Evolutionary conservation across 2,329 filamentous ascomycete genomes (phyloP).

Genomic region (Colletotrichum kahawae): DNA sequence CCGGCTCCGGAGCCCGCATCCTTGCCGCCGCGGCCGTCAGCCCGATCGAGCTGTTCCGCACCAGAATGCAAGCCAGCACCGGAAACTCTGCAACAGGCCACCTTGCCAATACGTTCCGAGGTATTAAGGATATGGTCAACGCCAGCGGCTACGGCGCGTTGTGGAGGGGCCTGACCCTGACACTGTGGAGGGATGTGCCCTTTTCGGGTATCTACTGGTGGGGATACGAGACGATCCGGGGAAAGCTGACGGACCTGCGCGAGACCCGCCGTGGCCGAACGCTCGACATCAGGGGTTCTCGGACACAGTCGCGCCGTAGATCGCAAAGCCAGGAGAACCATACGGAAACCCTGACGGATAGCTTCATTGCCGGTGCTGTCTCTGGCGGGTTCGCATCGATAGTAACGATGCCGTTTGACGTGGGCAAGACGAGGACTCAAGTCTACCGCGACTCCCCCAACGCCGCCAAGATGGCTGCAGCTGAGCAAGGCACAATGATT

Average conservation of each 20-base stretch:
- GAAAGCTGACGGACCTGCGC: constrained; percentile 72
- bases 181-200: constrained; percentile 94
- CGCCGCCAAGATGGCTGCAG: constrained; percentile 47
- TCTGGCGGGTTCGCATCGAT: constrained; percentile 88
- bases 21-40: constrained; percentile 83
- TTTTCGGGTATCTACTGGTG: constrained; percentile 99
- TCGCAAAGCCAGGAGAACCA: constrained; percentile 74
- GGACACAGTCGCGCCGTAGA: constrained; percentile 51
- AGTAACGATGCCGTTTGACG: constrained; percentile 93
- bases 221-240: constrained; percentile 88
- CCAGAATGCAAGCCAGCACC: constrained; percentile 82
- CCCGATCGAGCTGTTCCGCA: constrained; percentile 93
- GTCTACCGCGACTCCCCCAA: constrained; percentile 68
- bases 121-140: constrained; percentile 79
- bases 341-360: constrained; percentile 81
- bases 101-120: constrained; percentile 78
- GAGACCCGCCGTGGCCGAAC: constrained; percentile 52
- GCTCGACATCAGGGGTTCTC: constrained; percentile 39
- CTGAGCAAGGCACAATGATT: constrained; percentile 80
- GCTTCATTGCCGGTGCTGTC: constrained; percentile 82
- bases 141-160: constrained; percentile 79
- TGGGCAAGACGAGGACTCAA: constrained; percentile 95
- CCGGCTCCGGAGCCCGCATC: constrained; percentile 78
- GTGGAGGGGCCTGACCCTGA: constrained; percentile 89
- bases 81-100: constrained; percentile 67